phyloP scores from a whole-genome alignment of 2,329 filamentous ascomycete genomes.

The Aschersonia sp. region DNA sequence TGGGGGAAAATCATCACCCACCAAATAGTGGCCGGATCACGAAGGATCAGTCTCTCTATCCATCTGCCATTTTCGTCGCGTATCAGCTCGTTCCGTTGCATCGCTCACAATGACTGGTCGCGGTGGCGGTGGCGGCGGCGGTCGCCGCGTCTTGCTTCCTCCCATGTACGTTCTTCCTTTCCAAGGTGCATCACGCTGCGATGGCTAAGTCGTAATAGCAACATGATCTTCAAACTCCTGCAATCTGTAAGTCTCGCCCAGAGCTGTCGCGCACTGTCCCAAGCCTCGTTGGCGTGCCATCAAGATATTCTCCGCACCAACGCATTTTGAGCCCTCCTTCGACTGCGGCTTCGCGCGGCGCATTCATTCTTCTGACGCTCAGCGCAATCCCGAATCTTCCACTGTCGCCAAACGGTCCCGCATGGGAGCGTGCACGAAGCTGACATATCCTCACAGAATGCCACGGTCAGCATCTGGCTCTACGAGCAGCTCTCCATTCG shows the following conservation, averaged over 20 bases:
- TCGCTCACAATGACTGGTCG: conserved; percentile 38
- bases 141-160: conserved; percentile 44
- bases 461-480: conserved; percentile 86
- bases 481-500: conserved; percentile 91
- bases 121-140: conserved; percentile 43
- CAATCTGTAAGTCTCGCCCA: conserved; percentile 32
- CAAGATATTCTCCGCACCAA: no score
- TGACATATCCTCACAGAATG: conserved; percentile 38
- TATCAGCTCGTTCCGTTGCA: no score
- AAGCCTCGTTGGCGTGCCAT: background rate
- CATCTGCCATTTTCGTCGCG: no score
- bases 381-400: background rate
- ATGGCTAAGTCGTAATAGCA: conserved; percentile 19
- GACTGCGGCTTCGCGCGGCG: no score
- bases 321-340: no score
- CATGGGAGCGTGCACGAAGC: background rate
- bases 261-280: background rate
- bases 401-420: background rate
- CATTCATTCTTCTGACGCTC: background rate
- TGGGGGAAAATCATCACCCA: no score
- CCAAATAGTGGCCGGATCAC: no score
- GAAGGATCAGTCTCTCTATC: no score
- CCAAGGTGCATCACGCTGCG: background rate
- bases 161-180: conserved; percentile 28
- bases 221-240: conserved; percentile 59